These are phyloP conservation scores for Dimocarpus longan DNA, from an alignment of 345 rosid species.

Conservation along the genomic window DNA sequence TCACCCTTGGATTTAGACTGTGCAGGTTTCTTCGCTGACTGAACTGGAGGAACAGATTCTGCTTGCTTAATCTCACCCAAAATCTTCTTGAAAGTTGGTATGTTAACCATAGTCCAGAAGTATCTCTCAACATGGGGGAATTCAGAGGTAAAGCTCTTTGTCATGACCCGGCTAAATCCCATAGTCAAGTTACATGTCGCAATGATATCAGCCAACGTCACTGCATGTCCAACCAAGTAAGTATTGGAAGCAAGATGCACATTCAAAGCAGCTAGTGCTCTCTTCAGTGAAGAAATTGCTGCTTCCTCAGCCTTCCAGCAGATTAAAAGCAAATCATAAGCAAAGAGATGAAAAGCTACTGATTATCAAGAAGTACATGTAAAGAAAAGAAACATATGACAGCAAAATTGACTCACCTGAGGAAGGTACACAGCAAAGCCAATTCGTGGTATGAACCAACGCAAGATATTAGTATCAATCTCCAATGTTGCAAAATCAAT, in stretches of 20 bases:
- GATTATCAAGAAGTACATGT: neutral
- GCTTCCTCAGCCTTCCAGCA: constrained; percentile 51
- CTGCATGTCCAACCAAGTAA: constrained; percentile 84
- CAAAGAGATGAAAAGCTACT: neutral
- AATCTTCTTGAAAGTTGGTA: constrained; percentile 79
- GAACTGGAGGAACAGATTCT: constrained; percentile 57
- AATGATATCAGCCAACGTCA: constrained; percentile 83
- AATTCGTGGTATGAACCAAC: constrained; percentile 40
- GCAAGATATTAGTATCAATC: constrained; percentile 50
- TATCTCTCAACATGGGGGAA: constrained; percentile 98
- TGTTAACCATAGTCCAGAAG: constrained; percentile 95
- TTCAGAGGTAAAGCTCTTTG: constrained; percentile 82
- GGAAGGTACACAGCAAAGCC: constrained; percentile 70
- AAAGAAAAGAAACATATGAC: neutral
- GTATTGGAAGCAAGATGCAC: constrained; percentile 75
- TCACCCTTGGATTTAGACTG: constrained; percentile 63
- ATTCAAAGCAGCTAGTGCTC: constrained; percentile 78
- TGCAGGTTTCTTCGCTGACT: constrained; percentile 64
- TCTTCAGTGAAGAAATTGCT: constrained; percentile 65
- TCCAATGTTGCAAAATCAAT: constrained; percentile 82
- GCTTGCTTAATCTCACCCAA: constrained; percentile 82
- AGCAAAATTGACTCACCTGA: constrained; percentile 35
- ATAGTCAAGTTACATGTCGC: constrained; percentile 66
- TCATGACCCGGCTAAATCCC: constrained; percentile 64
- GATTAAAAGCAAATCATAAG: neutral